Evolutionary conservation across 139 green algal genomes (phyloP), one percentile per base, ranked within the genome.

Genomic region (Chlamydomonas applanata): DNA sequence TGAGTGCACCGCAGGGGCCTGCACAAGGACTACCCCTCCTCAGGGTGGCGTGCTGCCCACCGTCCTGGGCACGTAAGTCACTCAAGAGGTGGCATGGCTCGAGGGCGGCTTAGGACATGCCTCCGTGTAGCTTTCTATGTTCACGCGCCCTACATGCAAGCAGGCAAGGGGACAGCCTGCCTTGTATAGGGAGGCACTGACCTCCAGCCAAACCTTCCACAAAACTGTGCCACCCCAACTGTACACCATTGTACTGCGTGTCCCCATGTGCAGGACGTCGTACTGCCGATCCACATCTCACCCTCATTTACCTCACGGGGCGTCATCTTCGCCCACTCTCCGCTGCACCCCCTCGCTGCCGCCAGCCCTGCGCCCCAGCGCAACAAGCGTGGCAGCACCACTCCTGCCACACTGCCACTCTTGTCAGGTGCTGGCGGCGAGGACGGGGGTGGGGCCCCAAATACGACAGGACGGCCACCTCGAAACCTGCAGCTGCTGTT

Each of bases 251-350:
- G n/a, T n/a, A 62, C 54, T 62, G 22, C 24, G 24, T 62, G 54
- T 17, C 4, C 22, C n/a, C n/a, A n/a, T 62, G 22, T 27, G 54
- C 57, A 46, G 40, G 71, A 77, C 59, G 61, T 77, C 40, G 71
- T 77, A 32, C 9, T 77, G 36, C 71, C 71, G 4, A 70, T 77
- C 57, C 34, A 60, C 40, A 75, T 75, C 25, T 29, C 46, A 40
- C 36, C 68, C 24, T 11, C 27, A 4, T 44, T 11, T 11, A 49
- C 45, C 27, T 40, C 36, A 24, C 45, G 68, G 3, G n/a, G n/a
- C 13, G 35, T 3, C 59, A 45, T 40, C 45, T 73, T 73, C 46
- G 40, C 59, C 9, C 22, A 63, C 68, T 62, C 35, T 44, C 68
- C 68, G 3, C 68, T 64, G 45, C 68, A 73, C 44, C 68, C 68